phyloP scores from a whole-genome alignment of 2,329 filamentous ascomycete genomes.

The Fusarium brevicatenulatum region DNA sequence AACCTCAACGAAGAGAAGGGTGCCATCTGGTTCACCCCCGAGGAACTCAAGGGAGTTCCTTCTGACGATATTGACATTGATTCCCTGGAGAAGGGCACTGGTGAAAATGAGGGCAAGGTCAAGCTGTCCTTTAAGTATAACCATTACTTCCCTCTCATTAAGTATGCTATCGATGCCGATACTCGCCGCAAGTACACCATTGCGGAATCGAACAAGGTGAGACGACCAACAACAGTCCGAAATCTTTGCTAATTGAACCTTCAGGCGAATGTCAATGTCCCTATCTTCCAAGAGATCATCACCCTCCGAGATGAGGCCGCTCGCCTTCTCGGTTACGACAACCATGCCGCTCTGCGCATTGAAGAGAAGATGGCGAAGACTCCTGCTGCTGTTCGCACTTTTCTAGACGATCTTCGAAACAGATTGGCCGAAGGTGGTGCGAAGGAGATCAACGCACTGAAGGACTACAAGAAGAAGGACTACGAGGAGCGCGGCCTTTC shows the following conservation, averaged over 20 bases:
- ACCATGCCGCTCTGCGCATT: constrained; percentile 79
- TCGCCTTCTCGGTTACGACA: constrained; percentile 77
- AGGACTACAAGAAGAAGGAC: constrained; percentile 78
- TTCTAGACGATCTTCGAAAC: constrained; percentile 74
- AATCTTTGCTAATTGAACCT: neutral
- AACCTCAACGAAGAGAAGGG: constrained; percentile 85
- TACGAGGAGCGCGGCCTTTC: constrained; percentile 66
- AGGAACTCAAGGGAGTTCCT: constrained; percentile 80
- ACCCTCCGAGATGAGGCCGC: constrained; percentile 81
- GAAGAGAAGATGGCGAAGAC: constrained; percentile 90
- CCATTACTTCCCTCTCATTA: constrained; percentile 80
- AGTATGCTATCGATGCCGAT: constrained; percentile 77
- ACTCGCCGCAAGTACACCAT: constrained; percentile 76
- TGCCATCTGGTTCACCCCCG: constrained; percentile 79
- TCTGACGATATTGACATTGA: constrained; percentile 72
- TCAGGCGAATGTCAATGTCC: constrained; percentile 73
- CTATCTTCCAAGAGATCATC: constrained; percentile 79
- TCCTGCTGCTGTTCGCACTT: constrained; percentile 75
- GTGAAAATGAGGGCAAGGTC: constrained; percentile 77
- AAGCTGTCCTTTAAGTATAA: constrained; percentile 86
- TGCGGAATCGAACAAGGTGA: constrained; percentile 80
- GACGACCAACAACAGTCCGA: neutral
- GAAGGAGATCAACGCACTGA: constrained; percentile 76
- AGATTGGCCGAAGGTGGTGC: constrained; percentile 75
- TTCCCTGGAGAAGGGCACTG: constrained; percentile 75